These are phyloP conservation scores for Colletotrichum horii DNA, from an alignment of 2,329 filamentous ascomycete genomes.

Conservation along the genomic window DNA sequence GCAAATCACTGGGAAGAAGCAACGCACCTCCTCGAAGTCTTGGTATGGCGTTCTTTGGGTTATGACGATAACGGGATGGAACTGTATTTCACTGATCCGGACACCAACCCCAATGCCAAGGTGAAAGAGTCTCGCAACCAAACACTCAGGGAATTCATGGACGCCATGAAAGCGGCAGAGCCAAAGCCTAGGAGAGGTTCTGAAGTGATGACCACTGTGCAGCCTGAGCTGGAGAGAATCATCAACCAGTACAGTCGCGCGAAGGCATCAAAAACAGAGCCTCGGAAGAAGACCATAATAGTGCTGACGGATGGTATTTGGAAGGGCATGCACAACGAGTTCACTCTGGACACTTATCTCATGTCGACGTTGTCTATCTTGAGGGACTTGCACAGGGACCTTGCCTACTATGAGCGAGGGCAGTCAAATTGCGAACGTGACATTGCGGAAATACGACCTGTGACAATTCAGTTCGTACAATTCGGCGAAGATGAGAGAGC, in stretches of 20 bases:
- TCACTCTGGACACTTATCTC: neutral
- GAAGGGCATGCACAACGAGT: neutral
- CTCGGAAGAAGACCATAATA: neutral
- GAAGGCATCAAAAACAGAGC: neutral
- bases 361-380: neutral
- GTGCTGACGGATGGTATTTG: neutral
- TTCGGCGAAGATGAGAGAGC: conserved; percentile 30
- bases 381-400: neutral
- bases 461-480: conserved; percentile 34
- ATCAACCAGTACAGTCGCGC: neutral
- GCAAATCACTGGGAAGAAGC: conserved; percentile 26
- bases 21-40: conserved; percentile 25
- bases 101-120: neutral
- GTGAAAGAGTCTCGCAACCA: neutral
- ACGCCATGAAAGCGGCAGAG: neutral
- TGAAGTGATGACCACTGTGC: neutral
- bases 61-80: conserved; percentile 35
- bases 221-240: neutral
- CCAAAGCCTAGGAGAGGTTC: neutral
- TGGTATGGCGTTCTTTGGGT: conserved; percentile 28
- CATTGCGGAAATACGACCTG: conserved; percentile 20
- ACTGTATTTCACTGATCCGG: conserved; percentile 4
- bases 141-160: neutral
- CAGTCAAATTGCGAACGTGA: neutral
- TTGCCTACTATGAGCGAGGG: no score